Conservation (phyloP, 176 grass and related monocot species). For the Hsuehochloa calcarea region DNA sequence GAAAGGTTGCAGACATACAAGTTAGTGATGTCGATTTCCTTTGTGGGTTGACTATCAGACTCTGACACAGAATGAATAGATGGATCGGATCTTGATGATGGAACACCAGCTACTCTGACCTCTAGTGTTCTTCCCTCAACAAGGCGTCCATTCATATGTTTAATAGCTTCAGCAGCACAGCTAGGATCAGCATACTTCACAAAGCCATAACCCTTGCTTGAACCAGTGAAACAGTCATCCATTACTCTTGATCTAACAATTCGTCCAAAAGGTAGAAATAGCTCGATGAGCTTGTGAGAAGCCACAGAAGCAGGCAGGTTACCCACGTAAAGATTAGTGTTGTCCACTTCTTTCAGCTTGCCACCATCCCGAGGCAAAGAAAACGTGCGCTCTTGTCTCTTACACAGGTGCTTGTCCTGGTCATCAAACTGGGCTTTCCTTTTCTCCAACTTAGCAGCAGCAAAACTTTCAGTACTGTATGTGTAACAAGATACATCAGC, state of each 20-base stretch:
- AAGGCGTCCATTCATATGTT: constrained; percentile 46
- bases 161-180: constrained; percentile 48
- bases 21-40: constrained; percentile 24
- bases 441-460: constrained; percentile 44
- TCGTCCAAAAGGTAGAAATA: constrained; percentile 55
- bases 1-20: constrained; percentile 50
- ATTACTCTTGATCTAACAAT: constrained; percentile 47
- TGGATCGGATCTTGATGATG: constrained; percentile 18
- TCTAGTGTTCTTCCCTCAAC: constrained; percentile 51
- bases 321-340: constrained; percentile 48
- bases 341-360: constrained; percentile 28
- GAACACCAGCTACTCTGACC: constrained; percentile 43
- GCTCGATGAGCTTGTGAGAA: constrained; percentile 45
- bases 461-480: constrained; percentile 34
- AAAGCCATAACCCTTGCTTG: constrained; percentile 68
- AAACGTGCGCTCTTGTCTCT: constrained; percentile 31
- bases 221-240: constrained; percentile 49
- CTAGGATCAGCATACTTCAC: constrained; percentile 53
- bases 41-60: constrained; percentile 17
- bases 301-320: constrained; percentile 38
- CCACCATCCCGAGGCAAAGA: not conserved
- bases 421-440: constrained; percentile 50
- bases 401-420: constrained; percentile 25
- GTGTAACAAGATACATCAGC: constrained; percentile 36
- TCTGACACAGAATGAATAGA: constrained; percentile 9